Evolutionary conservation across 148 eudicot genomes (phyloP), one percentile per base, ranked within the genome.

Genomic region (Vaccinium myrtillus): DNA sequence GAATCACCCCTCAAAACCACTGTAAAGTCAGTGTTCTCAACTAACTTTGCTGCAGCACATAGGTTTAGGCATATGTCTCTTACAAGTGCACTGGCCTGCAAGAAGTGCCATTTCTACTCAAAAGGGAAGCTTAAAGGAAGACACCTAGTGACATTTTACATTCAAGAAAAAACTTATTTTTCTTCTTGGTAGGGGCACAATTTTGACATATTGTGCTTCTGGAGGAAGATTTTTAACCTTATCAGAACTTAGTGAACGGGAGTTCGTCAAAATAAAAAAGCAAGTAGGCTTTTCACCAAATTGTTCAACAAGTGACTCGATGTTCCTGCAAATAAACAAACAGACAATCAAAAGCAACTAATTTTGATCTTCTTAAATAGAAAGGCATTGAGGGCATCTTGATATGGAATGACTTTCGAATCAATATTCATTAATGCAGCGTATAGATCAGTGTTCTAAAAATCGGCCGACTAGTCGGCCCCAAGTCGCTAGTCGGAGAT

Each of bases 1-100:
- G 99, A 97, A 88, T 97, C 99, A 67, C 99, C 99, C 83, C 99
- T 92, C 87, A 97, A 87, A 83, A 95, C 99, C 75, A 97, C 96
- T 53, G 98, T 95, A 81, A 89, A 97, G 80, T 95, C 96, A 51
- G 82, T 81, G 75, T 87, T 89, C 73, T 82, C 93, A 77, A 89
- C 90, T 82, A 88, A 86, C 89, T 92, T 92, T 82, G 98, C 93
- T 67, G 99, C 99, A 73, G 87, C 80, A 82, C 83, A 82, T 75
- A 97, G 78, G 84, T 97, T 97, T 81, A 48, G 85, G 89, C 99
- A 97, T 69, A 97, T 95, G 71, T 94, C 98, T 88, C 87, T 77
- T 79, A 97, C 89, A 53, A 97, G 87, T 71, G 87, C 91, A 88
- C 87, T 91, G 87, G 98, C 99, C 99, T 97, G 94, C 82, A 83